These are phyloP conservation scores for Pseudocercospora musae DNA, from an alignment of 2,329 filamentous ascomycete genomes.

Conservation along the genomic window DNA sequence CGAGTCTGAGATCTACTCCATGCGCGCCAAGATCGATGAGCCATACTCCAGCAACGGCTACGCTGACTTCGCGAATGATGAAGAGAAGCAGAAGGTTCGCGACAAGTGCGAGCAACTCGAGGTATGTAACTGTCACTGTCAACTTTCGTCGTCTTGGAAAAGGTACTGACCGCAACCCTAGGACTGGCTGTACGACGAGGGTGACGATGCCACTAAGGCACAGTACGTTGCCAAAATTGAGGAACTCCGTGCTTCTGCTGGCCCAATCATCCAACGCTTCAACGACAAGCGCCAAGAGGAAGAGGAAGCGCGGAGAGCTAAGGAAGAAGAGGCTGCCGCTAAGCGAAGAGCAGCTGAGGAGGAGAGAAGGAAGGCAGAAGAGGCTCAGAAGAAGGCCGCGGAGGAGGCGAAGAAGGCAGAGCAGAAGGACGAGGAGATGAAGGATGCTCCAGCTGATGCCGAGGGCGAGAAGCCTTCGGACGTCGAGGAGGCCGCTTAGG, in stretches of 20 bases:
- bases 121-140: conserved; percentile 56
- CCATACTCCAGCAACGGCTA: conserved; percentile 56
- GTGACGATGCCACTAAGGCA: conserved; percentile 89
- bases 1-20: conserved; percentile 94
- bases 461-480: conserved; percentile 28
- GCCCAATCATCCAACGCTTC: conserved; percentile 89
- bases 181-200: conserved; percentile 99
- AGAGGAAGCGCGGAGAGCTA: conserved; percentile 66
- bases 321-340: conserved; percentile 62
- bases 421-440: conserved; percentile 55
- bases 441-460: conserved; percentile 49
- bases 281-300: conserved; percentile 91
- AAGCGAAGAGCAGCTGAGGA: conserved; percentile 66
- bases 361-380: conserved; percentile 73
- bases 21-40: conserved; percentile 92
- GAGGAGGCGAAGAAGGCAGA: conserved; percentile 43
- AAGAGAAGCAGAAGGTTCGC: conserved; percentile 85
- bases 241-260: conserved; percentile 85
- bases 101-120: conserved; percentile 79
- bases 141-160: background rate
- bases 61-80: conserved; percentile 80
- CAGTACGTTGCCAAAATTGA: conserved; percentile 94
- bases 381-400: conserved; percentile 57
- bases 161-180: conserved; percentile 37
- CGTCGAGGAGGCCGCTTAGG: conserved; percentile 28